Evolutionary conservation across 441 rosid species (phyloP).

Genomic region (Erysimum cheiri): DNA sequence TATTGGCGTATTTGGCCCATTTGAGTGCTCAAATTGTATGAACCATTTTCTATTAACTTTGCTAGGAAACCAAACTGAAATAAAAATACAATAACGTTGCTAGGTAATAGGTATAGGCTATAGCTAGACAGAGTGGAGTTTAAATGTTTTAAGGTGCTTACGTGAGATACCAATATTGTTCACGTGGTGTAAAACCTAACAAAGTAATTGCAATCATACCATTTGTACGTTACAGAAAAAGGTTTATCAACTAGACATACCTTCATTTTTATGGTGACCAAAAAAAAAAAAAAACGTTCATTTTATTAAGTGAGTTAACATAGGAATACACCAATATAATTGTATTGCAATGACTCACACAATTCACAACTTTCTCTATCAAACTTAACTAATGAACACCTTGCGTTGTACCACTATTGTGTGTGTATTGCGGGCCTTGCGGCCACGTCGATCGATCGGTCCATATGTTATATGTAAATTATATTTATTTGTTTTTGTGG

Average conservation of each 20-base stretch:
- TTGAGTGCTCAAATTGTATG: too few relatives aligned
- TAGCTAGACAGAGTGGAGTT: neutral
- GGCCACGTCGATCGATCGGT: conserved; percentile 16
- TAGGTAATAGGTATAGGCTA: too few relatives aligned
- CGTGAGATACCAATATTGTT: conserved; percentile 9
- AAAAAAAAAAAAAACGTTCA: too few relatives aligned
- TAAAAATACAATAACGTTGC: too few relatives aligned
- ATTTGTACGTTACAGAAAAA: neutral
- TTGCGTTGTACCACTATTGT: conserved; percentile 2
- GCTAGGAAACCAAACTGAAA: too few relatives aligned
- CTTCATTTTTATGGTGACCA: too few relatives aligned
- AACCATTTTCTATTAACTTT: too few relatives aligned
- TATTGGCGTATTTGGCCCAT: neutral
- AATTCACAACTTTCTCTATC: neutral
- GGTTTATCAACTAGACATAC: neutral
- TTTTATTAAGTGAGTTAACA: too few relatives aligned
- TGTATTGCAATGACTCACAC: conserved; percentile 3
- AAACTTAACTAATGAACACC: neutral
- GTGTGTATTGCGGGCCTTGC: neutral
- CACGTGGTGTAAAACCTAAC: conserved; percentile 20
- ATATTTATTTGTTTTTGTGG: neutral
- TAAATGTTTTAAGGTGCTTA: neutral
- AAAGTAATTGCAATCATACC: neutral
- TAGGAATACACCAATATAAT: neutral
- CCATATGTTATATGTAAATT: conserved; percentile 21